These are phyloP conservation scores for Leucosporidium creatinivorum DNA, from an alignment of 768 basidiomycete genomes.

Conservation along the genomic window DNA sequence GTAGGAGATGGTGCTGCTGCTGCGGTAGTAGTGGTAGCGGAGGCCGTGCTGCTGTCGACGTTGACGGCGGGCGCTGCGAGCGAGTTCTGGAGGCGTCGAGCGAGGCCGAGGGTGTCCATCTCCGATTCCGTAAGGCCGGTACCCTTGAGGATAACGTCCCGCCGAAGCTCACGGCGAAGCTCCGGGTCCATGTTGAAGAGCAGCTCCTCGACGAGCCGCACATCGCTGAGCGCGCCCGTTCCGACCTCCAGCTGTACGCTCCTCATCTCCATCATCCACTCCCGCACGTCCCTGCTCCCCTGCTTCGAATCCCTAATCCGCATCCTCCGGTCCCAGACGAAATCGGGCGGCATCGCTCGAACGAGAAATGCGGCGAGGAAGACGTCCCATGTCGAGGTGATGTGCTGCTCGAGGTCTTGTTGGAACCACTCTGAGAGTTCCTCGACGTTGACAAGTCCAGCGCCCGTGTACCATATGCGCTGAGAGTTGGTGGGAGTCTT, in stretches of 20 bases:
- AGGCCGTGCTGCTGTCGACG: too few relatives aligned
- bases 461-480: background rate
- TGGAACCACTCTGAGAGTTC: slow-evolving; percentile 4
- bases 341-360: slow-evolving; percentile 1
- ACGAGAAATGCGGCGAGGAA: background rate
- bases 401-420: background rate
- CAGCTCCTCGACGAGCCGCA: background rate
- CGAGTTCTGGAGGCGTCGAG: too few relatives aligned
- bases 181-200: slow-evolving; percentile 10
- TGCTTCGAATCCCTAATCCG: background rate
- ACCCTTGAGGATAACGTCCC: background rate
- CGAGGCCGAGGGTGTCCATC: background rate
- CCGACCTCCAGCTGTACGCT: background rate
- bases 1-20: too few relatives aligned
- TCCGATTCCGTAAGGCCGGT: slow-evolving; percentile 3
- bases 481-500: background rate
- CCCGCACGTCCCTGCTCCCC: background rate
- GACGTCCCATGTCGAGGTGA: background rate
- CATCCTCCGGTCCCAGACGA: slow-evolving; percentile 4
- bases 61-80: too few relatives aligned
- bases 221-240: background rate
- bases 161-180: background rate
- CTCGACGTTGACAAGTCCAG: background rate
- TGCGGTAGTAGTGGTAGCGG: too few relatives aligned
- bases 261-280: background rate